Evolutionary conservation across 2,329 filamentous ascomycete genomes (phyloP), one percentile per base, ranked within the genome.

Genomic region (Aspergillus proliferans): DNA sequence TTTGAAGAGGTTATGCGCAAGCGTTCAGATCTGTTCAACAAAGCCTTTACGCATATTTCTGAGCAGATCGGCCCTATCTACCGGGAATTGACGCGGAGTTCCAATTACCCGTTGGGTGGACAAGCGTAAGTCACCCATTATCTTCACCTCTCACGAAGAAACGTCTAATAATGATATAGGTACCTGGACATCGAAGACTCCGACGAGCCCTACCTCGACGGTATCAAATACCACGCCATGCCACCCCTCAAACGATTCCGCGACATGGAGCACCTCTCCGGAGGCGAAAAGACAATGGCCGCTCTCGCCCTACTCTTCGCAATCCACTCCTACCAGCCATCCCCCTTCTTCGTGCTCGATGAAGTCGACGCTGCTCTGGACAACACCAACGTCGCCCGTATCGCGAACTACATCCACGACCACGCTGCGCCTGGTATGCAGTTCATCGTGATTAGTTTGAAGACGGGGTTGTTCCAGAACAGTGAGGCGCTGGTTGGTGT

Each of bases 171-270:
- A 10, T 28, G 9, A 26, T 7, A 2, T 10, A 28, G 73, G 1
- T 95, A 95, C 65, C 83, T 98, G 43, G 91, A 96, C 64, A 91
- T 94, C 67, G 91, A 95, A 66, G 92, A 98, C 67, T 88, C 86
- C n/a, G 90, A 95, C 55, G 92, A 95, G 63, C 93, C 93, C 0
- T 98, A 97, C 68, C 81, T 96, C 3, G 89, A 88, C 38, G 93
- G 93, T 28, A 90, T 98, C 71, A 96, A 95, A 66, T 98, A 98
- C 71, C 91, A 97, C 67, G 94, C 93, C 54, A 98, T 97, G 91
- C 93, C 93, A 18, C 93, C 93, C 1, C 82, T 96, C 54, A 98
- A 98, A 75, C 89, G 93, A 42, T 98, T 98, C 81, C 83, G 93
- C 60, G 94, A 98, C 69, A 98, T 98, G 93, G 93, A 98, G 70